These are phyloP conservation scores for Fusarium sp. DNA, from an alignment of 2,329 filamentous ascomycete species.

Conservation along the genomic window DNA sequence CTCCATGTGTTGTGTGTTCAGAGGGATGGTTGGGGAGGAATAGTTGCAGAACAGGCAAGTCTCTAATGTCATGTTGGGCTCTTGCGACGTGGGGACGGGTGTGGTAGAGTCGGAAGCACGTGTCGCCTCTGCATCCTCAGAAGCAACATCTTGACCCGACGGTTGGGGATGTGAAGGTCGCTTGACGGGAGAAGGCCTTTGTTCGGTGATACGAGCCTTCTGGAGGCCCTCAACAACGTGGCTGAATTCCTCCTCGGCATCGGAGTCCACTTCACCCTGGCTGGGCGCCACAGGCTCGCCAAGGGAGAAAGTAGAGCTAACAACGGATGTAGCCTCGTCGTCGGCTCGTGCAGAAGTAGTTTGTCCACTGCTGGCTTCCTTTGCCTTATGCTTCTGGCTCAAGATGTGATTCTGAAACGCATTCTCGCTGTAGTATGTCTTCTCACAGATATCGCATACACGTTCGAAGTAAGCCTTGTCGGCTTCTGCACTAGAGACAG, in stretches of 20 bases:
- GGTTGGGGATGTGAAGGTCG: constrained; percentile 65
- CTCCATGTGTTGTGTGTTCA: constrained; percentile 90
- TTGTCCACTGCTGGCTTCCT: constrained; percentile 61
- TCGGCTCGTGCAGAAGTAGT: constrained; percentile 54
- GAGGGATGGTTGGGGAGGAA: constrained; percentile 77
- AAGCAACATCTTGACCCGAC: constrained; percentile 56
- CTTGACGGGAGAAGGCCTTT: constrained; percentile 63
- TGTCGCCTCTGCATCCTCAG: constrained; percentile 56
- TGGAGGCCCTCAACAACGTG: constrained; percentile 83
- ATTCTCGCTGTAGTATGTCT: constrained; percentile 96
- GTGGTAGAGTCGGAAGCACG: constrained; percentile 58
- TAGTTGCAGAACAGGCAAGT: constrained; percentile 94
- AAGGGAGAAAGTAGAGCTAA: constrained; percentile 91
- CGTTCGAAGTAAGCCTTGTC: constrained; percentile 91
- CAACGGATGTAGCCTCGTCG: constrained; percentile 82
- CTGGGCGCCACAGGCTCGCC: constrained; percentile 76
- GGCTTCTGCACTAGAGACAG: constrained; percentile 83
- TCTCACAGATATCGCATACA: constrained; percentile 82
- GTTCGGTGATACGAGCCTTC: constrained; percentile 73
- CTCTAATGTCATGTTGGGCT: constrained; percentile 58
- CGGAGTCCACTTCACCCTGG: constrained; percentile 67
- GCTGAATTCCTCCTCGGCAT: constrained; percentile 79
- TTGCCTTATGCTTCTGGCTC: constrained; percentile 85
- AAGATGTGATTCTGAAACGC: constrained; percentile 92
- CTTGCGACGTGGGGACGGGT: constrained; percentile 51